Conservation (phyloP, 169 alveolate species). For the Cardiosporidium cionae region DNA sequence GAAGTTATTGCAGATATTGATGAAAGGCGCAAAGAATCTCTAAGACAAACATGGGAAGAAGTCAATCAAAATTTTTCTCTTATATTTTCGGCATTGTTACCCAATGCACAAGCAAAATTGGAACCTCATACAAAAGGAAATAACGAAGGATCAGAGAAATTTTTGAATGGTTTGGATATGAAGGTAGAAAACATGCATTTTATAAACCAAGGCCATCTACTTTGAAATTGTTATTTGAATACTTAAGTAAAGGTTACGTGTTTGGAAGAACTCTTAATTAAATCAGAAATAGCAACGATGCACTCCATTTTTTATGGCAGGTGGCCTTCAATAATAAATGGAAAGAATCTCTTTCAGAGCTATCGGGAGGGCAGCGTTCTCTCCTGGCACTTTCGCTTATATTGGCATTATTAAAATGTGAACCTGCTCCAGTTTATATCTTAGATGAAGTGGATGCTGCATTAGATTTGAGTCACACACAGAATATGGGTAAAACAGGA, state of each 20-base stretch:
- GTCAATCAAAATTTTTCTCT: constrained; percentile 82
- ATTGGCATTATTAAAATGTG: constrained; percentile 87
- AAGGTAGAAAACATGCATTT: constrained; percentile 77
- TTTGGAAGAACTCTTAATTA: too few species aligned
- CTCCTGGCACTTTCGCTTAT: constrained; percentile 93
- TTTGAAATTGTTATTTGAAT: too few species aligned
- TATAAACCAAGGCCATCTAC: too few species aligned
- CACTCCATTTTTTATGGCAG: neutral
- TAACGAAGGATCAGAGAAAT: constrained; percentile 26
- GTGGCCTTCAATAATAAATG: constrained; percentile 49
- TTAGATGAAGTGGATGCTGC: constrained; percentile 99
- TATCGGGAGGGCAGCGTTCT: constrained; percentile 71
- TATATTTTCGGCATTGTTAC: constrained; percentile 85
- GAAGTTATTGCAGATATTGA: constrained; percentile 87
- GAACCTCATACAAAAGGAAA: constrained; percentile 34
- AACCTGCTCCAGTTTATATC: constrained; percentile 94
- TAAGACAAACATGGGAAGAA: constrained; percentile 72
- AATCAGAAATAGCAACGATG: constrained; percentile 5
- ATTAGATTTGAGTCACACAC: constrained; percentile 95
- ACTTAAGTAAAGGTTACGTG: too few species aligned
- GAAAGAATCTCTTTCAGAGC: constrained; percentile 76
- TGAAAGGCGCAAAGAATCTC: constrained; percentile 73
- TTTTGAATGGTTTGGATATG: constrained; percentile 47
- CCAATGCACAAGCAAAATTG: constrained; percentile 85
- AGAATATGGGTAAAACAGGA: constrained; percentile 73